Evolutionary conservation across 179 eudicot species (phyloP), one percentile per base, ranked within the genome.

Genomic region (Patellifolia procumbens): DNA sequence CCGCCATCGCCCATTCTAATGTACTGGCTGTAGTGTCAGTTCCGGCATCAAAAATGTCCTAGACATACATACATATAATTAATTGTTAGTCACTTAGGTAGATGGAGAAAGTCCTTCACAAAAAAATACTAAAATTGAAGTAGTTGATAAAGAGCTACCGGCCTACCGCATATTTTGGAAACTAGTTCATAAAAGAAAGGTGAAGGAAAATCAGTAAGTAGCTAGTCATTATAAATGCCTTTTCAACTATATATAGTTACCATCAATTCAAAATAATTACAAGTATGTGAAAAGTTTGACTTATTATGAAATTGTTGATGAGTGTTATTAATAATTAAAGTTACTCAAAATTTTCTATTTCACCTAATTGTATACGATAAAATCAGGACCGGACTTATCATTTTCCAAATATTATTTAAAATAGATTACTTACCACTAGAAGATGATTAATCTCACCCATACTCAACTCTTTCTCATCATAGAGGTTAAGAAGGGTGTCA

Each of bases 371-470:
- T n/a, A 51, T 15, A 17, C 4, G 1, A 51, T 19, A 51, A 15
- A 11, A 51, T 1, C 16, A 1, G 1, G 0, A 11, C 1, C n/a
- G 4, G 7, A 20, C 0, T 9, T 19, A 64, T 9, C 0, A 65
- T n/a, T 64, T 13, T 3, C n/a, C 12, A 7, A 64, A 12, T 20
- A 65, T 1, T 2, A 39, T 3, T 8, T 0, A 65, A 3, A 3
- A 24, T 4, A 3, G 34, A 67, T 5, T 68, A 56, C 76, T 73
- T 19, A 73, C 76, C 76, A 59, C 76, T 26, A 73, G 76, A 0
- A 73, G 76, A 73, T 73, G 76, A 43, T 73, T 73, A 17, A 73
- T 73, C 1, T 73, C 76, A 29, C 66, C 68, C 76, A 73, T 73
- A 8, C 39, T 73, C 76, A 73, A 19, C 42, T 73, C 76, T 15